Evolutionary conservation across 257 asterid species (phyloP).

Genomic region (Scutellaria barbata): DNA sequence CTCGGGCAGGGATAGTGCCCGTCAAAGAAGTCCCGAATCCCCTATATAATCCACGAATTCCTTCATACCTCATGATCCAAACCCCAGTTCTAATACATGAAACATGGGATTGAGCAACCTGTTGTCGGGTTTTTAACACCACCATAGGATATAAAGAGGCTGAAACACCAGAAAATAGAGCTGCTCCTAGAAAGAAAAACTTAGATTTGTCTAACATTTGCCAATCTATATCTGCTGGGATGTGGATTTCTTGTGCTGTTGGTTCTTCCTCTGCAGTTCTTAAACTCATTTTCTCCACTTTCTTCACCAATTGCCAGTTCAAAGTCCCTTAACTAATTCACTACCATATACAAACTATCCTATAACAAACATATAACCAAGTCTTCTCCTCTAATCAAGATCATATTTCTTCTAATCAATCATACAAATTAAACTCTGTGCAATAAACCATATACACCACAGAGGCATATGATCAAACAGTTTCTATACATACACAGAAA

Average conservation of each 20-base stretch:
- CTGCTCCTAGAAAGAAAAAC: slow-evolving; percentile 82
- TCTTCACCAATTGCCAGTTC: neutral
- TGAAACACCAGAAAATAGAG: slow-evolving; percentile 74
- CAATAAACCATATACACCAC: slow-evolving; percentile 3
- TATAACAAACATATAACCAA: neutral
- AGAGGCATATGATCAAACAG: neutral
- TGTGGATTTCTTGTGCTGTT: slow-evolving; percentile 46
- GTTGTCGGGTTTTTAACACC: slow-evolving; percentile 80
- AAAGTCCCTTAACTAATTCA: slow-evolving; percentile 27
- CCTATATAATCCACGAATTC: slow-evolving; percentile 67
- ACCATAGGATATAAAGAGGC: slow-evolving; percentile 67
- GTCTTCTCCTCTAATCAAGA: slow-evolving; percentile 17
- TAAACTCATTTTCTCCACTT: slow-evolving; percentile 55
- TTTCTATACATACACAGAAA: neutral
- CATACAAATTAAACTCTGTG: neutral
- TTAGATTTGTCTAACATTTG: slow-evolving; percentile 73
- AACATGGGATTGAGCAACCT: slow-evolving; percentile 62
- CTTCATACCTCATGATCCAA: slow-evolving; percentile 59
- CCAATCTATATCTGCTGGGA: slow-evolving; percentile 79
- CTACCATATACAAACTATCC: slow-evolving; percentile 3
- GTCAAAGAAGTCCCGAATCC: slow-evolving; percentile 79
- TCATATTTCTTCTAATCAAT: neutral
- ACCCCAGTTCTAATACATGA: slow-evolving; percentile 53
- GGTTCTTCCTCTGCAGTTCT: slow-evolving; percentile 58
- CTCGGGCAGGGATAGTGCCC: slow-evolving; percentile 84